These are phyloP conservation scores for Tolypocladium endophyticum DNA, from an alignment of 2,329 filamentous ascomycete genomes.

Conservation along the genomic window DNA sequence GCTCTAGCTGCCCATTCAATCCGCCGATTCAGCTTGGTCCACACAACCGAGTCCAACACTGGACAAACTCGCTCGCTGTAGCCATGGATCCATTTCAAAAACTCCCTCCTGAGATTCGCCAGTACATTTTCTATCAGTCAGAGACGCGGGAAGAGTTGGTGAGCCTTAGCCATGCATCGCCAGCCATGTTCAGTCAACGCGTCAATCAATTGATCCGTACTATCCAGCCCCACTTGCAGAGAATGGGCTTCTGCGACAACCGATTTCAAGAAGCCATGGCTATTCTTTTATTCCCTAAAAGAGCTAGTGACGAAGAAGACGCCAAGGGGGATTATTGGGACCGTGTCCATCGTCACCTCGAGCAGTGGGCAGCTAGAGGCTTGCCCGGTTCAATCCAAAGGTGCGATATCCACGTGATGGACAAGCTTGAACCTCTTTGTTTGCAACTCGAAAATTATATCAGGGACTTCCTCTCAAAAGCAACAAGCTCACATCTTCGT, in stretches of 20 bases:
- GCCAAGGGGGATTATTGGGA: background rate
- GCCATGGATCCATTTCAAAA: background rate
- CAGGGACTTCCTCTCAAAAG: background rate
- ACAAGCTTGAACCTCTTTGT: background rate
- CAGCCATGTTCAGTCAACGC: background rate
- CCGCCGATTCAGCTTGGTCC: background rate
- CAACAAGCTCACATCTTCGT: background rate
- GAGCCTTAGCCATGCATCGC: background rate
- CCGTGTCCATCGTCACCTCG: background rate
- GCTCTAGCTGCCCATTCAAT: background rate
- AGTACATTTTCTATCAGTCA: background rate
- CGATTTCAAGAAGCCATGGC: background rate
- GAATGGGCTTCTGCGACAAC: background rate
- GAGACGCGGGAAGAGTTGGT: background rate
- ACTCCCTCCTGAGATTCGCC: background rate
- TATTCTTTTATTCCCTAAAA: background rate
- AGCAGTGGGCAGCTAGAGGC: background rate
- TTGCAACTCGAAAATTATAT: background rate
- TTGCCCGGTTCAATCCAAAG: background rate
- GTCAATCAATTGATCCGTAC: background rate
- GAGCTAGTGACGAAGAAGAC: background rate
- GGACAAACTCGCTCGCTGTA: too few species aligned
- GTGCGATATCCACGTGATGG: background rate
- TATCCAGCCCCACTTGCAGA: background rate
- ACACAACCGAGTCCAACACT: background rate